Evolutionary conservation across 805 yeast genomes (phyloP).

Genomic region (Wickerhamomyces canadensis): DNA sequence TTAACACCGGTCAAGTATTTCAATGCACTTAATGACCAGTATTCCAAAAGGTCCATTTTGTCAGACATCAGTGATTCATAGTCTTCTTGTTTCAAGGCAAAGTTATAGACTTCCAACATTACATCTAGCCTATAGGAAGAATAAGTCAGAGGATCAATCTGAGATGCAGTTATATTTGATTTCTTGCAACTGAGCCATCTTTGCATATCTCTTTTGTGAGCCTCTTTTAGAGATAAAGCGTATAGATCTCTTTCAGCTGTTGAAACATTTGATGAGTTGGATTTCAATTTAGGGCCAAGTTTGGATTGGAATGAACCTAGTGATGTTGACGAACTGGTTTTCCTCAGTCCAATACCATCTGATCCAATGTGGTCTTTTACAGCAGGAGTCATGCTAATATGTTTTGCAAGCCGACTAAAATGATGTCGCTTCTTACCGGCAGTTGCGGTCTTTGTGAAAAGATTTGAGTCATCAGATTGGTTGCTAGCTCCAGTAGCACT

Average conservation of each 20-base stretch:
- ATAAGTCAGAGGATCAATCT: conserved; percentile 14
- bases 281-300: too few relatives aligned
- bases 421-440: neutral
- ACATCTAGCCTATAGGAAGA: conserved; percentile 13
- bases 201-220: conserved; percentile 12
- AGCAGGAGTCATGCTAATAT: conserved; percentile 15
- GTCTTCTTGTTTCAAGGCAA: conserved; percentile 6
- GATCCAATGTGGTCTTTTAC: too few relatives aligned
- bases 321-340: conserved; percentile 1
- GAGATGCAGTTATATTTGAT: conserved; percentile 5
- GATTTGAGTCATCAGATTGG: too few relatives aligned
- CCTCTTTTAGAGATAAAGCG: conserved; percentile 11
- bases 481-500: too few relatives aligned
- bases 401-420: conserved; percentile 8
- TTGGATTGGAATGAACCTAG: neutral
- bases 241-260: too few relatives aligned
- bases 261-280: too few relatives aligned
- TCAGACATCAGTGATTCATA: conserved; percentile 2
- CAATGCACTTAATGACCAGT: conserved; percentile 20
- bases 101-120: conserved; percentile 18
- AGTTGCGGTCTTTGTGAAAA: too few relatives aligned
- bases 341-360: too few relatives aligned
- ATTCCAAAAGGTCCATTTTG: conserved; percentile 10
- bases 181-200: conserved; percentile 15
- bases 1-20: conserved; percentile 17